Percentiles rank a stretch among this genome's conserved stretches.
These are phyloP conservation scores for Fraxinus sp. DNA, from an alignment of 305 asterid species.

Conservation along the genomic window DNA sequence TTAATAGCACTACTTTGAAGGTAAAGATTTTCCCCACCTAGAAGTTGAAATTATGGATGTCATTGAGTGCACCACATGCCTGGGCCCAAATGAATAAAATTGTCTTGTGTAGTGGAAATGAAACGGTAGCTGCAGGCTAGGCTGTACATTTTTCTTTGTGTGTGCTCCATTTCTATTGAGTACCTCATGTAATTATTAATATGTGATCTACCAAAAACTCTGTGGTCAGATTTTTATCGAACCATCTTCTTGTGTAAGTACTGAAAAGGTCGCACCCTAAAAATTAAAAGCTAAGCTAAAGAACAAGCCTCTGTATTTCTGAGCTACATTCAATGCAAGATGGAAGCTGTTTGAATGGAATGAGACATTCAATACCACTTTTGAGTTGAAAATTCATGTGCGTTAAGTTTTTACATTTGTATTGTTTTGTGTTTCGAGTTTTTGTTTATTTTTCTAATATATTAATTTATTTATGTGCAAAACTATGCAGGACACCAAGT, in stretches of 20 bases:
- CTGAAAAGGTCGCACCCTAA: neutral
- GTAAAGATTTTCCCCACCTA: neutral
- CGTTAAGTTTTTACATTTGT: neutral
- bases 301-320: neutral
- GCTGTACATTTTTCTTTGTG: neutral
- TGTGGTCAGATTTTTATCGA: neutral
- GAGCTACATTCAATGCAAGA: neutral
- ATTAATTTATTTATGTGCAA: neutral
- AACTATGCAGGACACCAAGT: slow-evolving; percentile 68
- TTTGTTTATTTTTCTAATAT: neutral
- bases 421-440: neutral
- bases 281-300: neutral
- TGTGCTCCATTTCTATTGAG: neutral
- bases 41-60: neutral
- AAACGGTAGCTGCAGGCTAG: neutral
- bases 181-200: neutral
- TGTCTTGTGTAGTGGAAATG: neutral
- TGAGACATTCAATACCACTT: neutral
- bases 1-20: neutral
- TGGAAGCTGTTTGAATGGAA: neutral
- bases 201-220: neutral
- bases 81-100: neutral
- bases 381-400: neutral
- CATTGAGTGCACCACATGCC: neutral
- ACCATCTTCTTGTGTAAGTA: neutral